These are phyloP conservation scores for Styphnolobium japonicum DNA, from an alignment of 306 rosid genomes.

Conservation along the genomic window DNA sequence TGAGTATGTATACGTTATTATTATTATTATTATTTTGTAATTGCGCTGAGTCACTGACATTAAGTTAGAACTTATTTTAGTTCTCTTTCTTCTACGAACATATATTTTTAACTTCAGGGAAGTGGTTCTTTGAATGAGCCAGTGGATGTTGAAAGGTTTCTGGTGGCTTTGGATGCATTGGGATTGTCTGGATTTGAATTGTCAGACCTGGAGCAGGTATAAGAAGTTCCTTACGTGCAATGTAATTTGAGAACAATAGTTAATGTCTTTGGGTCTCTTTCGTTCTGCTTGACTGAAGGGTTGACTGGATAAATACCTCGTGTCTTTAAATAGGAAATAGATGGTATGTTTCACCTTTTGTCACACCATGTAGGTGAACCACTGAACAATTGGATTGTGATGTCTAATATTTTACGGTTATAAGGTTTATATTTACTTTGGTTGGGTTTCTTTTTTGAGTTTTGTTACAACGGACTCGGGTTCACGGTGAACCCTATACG, in stretches of 20 bases:
- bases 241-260: slow-evolving; percentile 16
- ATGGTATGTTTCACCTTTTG: slow-evolving; percentile 9
- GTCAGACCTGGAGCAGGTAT: slow-evolving; percentile 82
- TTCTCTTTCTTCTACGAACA: slow-evolving; percentile 6
- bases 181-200: slow-evolving; percentile 78
- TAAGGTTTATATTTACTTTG: slow-evolving; percentile 3
- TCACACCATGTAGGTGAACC: slow-evolving; percentile 16
- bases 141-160: slow-evolving; percentile 56
- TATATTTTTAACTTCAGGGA: slow-evolving; percentile 50
- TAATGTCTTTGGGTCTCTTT: slow-evolving; percentile 9
- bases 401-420: slow-evolving; percentile 14
- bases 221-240: slow-evolving; percentile 22
- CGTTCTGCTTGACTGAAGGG: slow-evolving; percentile 14
- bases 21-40: neutral
- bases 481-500: too few relatives aligned
- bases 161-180: slow-evolving; percentile 71
- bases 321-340: neutral
- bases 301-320: slow-evolving; percentile 1
- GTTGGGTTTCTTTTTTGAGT: slow-evolving; percentile 24
- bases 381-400: neutral
- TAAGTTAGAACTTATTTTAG: neutral
- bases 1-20: neutral
- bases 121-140: slow-evolving; percentile 38
- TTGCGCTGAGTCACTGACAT: slow-evolving; percentile 11
- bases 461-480: too few relatives aligned